Percentiles rank a stretch among this genome's conserved stretches.
Evolutionary conservation across 257 asterid species (phyloP).

Genomic region (Gentiana dahurica): DNA sequence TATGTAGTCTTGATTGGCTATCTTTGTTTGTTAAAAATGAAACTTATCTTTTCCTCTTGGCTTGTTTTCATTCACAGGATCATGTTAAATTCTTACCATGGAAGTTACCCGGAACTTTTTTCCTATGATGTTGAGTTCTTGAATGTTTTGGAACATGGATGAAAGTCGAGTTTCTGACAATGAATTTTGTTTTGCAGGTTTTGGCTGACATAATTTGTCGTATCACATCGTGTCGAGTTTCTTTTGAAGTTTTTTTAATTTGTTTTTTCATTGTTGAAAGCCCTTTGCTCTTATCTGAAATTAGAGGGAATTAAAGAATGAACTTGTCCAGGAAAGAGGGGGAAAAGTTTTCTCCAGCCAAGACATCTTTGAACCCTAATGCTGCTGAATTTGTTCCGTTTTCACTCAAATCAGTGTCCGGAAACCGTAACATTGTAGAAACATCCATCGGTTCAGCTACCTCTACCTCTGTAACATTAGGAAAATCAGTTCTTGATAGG

Average conservation of each 20-base stretch:
- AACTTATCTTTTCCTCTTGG: too few species aligned
- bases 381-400: conserved; percentile 86
- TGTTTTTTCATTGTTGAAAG: conserved; percentile 8
- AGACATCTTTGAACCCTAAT: conserved; percentile 72
- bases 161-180: conserved; percentile 1
- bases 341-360: conserved; percentile 39
- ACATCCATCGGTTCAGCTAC: conserved; percentile 30
- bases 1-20: too few species aligned
- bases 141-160: background rate
- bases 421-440: conserved; percentile 25
- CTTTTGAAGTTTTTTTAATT: conserved; percentile 12
- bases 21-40: too few species aligned
- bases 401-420: conserved; percentile 50
- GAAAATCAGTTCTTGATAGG: conserved; percentile 53
- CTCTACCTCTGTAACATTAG: conserved; percentile 29
- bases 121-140: too few species aligned
- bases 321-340: conserved; percentile 53
- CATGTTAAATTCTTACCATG: too few species aligned
- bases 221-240: conserved; percentile 6
- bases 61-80: too few species aligned
- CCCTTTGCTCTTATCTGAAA: conserved; percentile 8
- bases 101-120: too few species aligned
- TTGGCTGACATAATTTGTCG: conserved; percentile 44
- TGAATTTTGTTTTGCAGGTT: conserved; percentile 38
- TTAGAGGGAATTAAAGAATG: conserved; percentile 29